A percentile compares a stretch with the other conserved stretches of the same genome.
Conservation (phyloP, 371 early-diverging fungal genomes). For the Rhizopus delemar region DNA sequence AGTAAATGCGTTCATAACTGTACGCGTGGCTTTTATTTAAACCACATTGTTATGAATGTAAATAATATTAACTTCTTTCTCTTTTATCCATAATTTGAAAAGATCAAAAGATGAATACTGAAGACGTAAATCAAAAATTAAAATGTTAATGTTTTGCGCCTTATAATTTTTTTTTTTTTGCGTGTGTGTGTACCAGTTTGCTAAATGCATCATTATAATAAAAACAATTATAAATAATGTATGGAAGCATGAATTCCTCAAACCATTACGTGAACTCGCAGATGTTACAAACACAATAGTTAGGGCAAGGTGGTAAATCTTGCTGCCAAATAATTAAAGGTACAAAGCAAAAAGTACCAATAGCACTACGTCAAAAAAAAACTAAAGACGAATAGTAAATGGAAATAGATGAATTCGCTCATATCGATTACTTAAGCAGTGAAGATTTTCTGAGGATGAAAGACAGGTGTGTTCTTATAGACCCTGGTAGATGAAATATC, state of each 20-base stretch:
- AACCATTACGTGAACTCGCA: conserved; percentile 1
- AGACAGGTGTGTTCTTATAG: conserved; percentile 1
- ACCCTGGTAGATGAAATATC: background rate
- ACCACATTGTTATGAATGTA: too few species aligned
- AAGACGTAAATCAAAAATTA: too few species aligned
- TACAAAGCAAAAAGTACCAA: too few species aligned
- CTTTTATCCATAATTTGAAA: too few species aligned
- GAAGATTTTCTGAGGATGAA: conserved; percentile 4
- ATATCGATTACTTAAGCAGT: conserved; percentile 1
- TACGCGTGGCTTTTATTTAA: too few species aligned
- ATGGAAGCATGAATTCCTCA: background rate
- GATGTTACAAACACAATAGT: conserved; percentile 4
- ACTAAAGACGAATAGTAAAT: background rate
- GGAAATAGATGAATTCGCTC: background rate
- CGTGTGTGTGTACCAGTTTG: too few species aligned
- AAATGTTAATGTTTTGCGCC: too few species aligned
- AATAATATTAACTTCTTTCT: too few species aligned
- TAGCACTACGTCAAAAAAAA: background rate
- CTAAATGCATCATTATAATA: background rate
- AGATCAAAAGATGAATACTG: too few species aligned
- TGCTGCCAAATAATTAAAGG: too few species aligned
- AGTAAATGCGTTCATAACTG: background rate
- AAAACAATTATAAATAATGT: background rate
- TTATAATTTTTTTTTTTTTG: too few species aligned
- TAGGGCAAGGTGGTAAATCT: background rate